Evolutionary conservation across 2,329 filamentous ascomycete species (phyloP), one percentile per base, ranked within the genome.

Genomic region (Tympanopsis confertula): DNA sequence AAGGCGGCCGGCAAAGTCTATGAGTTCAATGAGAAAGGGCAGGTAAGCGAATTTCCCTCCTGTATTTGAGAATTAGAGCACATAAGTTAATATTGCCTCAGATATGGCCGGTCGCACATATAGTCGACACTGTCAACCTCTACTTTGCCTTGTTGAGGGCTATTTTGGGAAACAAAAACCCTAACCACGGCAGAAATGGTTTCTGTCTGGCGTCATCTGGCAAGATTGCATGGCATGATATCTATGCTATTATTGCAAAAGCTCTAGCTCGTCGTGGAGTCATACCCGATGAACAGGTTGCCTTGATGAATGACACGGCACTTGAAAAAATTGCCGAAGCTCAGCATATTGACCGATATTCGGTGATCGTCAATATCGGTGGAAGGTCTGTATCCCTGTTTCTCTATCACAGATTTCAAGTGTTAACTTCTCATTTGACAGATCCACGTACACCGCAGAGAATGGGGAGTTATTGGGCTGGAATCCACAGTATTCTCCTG

Each of bases 41-140:
- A 58, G n/a, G n/a, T n/a, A n/a, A n/a, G n/a, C n/a, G n/a, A n/a
- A n/a, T n/a, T n/a, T n/a, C n/a, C n/a, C n/a, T n/a, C n/a, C n/a
- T n/a, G n/a, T n/a, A n/a, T n/a, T n/a, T n/a, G n/a, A n/a, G n/a
- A n/a, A n/a, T n/a, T n/a, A n/a, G n/a, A n/a, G n/a, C n/a, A n/a
- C n/a, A n/a, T n/a, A n/a, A n/a, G n/a, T n/a, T n/a, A n/a, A n/a
- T n/a, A n/a, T n/a, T n/a, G n/a, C n/a, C n/a, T n/a, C n/a, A 68
- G 61, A 55, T 50, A 1, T 74, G 70, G 70, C 69, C 69, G 0
- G 69, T 74, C 4, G 68, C 63, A 40, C 66, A 74, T 39, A 47
- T 74, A 3, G 7, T 47, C 0, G 69, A 74, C 39, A 74, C 59
- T 22, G 56, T 62, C 0, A 47, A 46, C 0, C 44, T 73, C 1